These are phyloP conservation scores for Diaporthe citri DNA, from an alignment of 2,329 filamentous ascomycete species.

Conservation along the genomic window DNA sequence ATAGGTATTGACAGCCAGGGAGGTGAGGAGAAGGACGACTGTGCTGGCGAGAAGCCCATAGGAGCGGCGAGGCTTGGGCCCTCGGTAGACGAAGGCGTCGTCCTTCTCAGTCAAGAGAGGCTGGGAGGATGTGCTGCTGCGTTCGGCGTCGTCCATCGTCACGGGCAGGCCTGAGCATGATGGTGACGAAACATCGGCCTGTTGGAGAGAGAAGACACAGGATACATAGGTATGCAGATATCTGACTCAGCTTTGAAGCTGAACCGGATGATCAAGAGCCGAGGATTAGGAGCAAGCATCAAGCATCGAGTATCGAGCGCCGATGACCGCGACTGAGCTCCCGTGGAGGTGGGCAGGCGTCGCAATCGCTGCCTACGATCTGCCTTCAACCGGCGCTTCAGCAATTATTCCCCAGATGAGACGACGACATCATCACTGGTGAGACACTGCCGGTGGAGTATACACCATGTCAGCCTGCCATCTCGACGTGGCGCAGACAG, in stretches of 20 bases:
- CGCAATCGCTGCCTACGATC: background rate
- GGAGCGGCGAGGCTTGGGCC: background rate
- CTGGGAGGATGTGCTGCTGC: conserved; percentile 3
- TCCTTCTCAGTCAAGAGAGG: conserved; percentile 10
- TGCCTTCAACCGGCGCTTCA: background rate
- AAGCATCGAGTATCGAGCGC: background rate
- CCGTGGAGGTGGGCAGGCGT: background rate
- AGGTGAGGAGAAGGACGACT: background rate
- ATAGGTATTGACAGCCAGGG: background rate
- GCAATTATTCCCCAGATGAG: too few relatives aligned
- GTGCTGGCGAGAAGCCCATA: background rate
- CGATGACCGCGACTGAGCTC: background rate
- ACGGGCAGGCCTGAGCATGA: background rate
- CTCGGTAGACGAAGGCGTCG: background rate
- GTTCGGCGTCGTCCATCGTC: conserved; percentile 3
- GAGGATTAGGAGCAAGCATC: background rate
- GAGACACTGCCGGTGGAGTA: background rate
- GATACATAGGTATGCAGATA: background rate
- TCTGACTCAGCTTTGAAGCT: background rate
- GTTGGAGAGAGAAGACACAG: background rate
- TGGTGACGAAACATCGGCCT: background rate
- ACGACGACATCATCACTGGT: background rate
- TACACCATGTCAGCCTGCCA: conserved; percentile 6
- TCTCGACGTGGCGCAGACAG: background rate
- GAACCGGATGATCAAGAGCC: background rate